Evolutionary conservation across 2,329 filamentous ascomycete species (phyloP), one percentile per base, ranked within the genome.

Genomic region (Grosmannia penicillata): DNA sequence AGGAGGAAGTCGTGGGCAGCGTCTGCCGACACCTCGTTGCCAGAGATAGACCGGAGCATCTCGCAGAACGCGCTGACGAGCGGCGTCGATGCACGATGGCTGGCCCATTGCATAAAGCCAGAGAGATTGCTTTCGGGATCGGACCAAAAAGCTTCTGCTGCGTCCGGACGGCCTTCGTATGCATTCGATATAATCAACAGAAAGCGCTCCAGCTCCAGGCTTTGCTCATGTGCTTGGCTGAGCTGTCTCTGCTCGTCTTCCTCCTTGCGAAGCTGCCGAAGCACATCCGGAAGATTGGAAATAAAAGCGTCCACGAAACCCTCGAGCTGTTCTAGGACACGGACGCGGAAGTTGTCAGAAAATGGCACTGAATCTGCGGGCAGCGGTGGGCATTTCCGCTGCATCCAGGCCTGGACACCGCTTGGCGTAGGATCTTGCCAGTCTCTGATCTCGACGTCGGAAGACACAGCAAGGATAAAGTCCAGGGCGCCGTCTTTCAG

Each of bases 61-160:
- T 96, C 89, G 56, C 91, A 98, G 50, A 96, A 98, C 11, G 89
- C 87, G 44, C 85, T 91, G 42, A 93, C 87, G 19, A 94, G 71
- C n/a, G 91, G 91, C 1, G 93, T 95, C 1, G 93, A 94, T 43
- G 93, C 86, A 49, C 91, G 72, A 48, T 85, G 80, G 4, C 91
- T 94, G n/a, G 87, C 83, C 91, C 91, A 98, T 46, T 93, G 83
- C 54, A 98, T 70, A 54, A 98, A 98, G 0, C 91, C 91, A 45
- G 87, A 83, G 24, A 98, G 65, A 48, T 95, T 94, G 52, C 86
- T 86, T 50, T 98, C 91, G 2, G 82, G 77, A 52, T 95, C 87
- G 24, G 73, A 72, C 91, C 91, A 98, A 49, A 96, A 96, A 33
- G 78, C 81, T 51, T 83, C 75, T 9, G 87, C 84, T 21, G 85